Evolutionary conservation across 352 stramenopile genomes (phyloP).

Genomic region (Phytophthora rubi): DNA sequence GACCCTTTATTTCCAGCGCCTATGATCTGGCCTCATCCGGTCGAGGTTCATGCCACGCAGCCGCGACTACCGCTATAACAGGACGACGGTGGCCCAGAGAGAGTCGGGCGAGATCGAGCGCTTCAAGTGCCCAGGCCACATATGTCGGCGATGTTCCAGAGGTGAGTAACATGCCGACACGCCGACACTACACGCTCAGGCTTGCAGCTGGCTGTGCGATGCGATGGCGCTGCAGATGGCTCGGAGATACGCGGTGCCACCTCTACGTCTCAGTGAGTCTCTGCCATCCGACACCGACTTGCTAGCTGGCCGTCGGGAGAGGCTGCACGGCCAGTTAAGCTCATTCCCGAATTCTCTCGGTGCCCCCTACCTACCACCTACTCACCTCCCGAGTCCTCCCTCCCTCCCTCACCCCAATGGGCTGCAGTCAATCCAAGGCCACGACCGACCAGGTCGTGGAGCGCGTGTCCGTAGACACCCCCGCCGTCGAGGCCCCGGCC

Average conservation of each 20-base stretch:
- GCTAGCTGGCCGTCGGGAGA: conserved; percentile 15
- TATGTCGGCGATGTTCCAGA: conserved; percentile 9
- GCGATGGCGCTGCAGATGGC: conserved; percentile 25
- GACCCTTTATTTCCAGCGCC: conserved; percentile 4
- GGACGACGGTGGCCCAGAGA: neutral
- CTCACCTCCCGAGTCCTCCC: conserved; percentile 11
- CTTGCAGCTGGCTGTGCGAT: conserved; percentile 19
- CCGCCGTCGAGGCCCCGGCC: conserved; percentile 17
- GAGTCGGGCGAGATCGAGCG: conserved; percentile 4
- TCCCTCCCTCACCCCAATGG: conserved; percentile 35
- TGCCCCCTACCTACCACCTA: conserved; percentile 14
- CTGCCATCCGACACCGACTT: conserved; percentile 28
- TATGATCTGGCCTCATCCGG: conserved; percentile 2
- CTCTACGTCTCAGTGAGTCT: conserved; percentile 18
- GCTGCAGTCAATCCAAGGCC: conserved; percentile 67
- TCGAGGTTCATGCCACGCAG: neutral
- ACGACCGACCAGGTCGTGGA: conserved; percentile 57
- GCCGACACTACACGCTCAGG: neutral
- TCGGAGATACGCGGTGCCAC: conserved; percentile 19
- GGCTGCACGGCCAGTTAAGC: neutral
- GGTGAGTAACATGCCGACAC: conserved; percentile 28
- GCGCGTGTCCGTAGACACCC: conserved; percentile 22
- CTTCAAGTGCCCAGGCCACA: neutral
- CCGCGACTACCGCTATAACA: neutral
- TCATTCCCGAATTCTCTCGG: conserved; percentile 43